Base-by-base conservation (phyloP, 2,329 filamentous ascomycete species). In the Aspergillus hiratsukae region DNA sequence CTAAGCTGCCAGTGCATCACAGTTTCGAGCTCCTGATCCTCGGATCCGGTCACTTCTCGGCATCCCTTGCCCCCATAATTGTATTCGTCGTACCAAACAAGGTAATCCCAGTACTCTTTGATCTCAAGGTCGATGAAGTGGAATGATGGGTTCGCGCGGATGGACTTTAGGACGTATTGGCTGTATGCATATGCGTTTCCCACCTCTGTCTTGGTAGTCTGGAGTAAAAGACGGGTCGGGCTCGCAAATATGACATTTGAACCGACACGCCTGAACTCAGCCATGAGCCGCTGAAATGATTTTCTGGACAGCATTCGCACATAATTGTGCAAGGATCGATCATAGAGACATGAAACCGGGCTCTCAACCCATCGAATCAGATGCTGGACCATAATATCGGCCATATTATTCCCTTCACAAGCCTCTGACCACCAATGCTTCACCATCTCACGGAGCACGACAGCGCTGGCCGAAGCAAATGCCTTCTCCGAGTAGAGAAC, bases 1-100 rank as follows among this genome's bases (percentile, higher is more conserved):
- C 87, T 88, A 69, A 99, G 88, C 72, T 99, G 94, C 95, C 95
- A 99, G 74, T 96, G 90, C 92, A 99, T 97, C 66, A 99, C 86
- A 10, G 89, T 94, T 66, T 97, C 89, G 14, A 97, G 82, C 3
- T 84, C 82, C 70, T 97, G 91, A 48, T 88, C 85, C 65, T 93
- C 90, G 9, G 80, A 80, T 64, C 87, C 86, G 7, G 88, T 81
- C 3, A 97, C 89, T 66, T 94, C 85, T 51, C 87, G 85, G 63
- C 91, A 96, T 3, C 90, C 94, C 68, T 95, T 95, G 58, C 94
- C 94, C 54, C 94, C 95, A 67, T 97, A 97, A 78, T 99, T 99
- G 80, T 93, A 97, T 74, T 97, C 91, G 65, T 99, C 94, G 64
- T 97, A 97, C 94, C 94, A 99, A 3, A 97, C 87, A 0, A 99